Base-by-base conservation (phyloP, 1,284 basidiomycete species). In the Tilletia caries region DNA sequence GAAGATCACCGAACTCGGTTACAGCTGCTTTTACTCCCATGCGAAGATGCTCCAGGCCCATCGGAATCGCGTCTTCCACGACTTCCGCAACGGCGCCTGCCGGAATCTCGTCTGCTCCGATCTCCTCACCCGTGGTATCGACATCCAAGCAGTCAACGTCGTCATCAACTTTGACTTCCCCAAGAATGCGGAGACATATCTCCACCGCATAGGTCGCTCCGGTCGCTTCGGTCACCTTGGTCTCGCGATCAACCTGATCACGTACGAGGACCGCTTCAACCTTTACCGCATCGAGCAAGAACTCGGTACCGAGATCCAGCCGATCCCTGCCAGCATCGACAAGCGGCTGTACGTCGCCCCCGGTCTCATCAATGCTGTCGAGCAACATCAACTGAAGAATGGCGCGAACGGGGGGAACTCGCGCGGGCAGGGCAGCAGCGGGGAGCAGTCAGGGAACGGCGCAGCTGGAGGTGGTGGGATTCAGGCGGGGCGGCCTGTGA, bases 121-220 rank as follows among this genome's bases (percentile, higher is more conserved):
- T 86, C 89, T 98, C 72, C 89, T 98, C 79, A 98, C 95, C 10
- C 92, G 96, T 80, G 95, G 95, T 87, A 98, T 98, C 85, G 96
- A 98, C 85, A 98, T 98, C 83, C 95, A 98, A 86, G 95, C 95
- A 60, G 95, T 98, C 74, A 98, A 98, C 85, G 95, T 98, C 80
- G 95, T 98, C 81, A 98, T 98, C 88, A 98, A 98, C 87, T 98
- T 98, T 84, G 95, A 97, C 85, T 97, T 98, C 85, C 95, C 95
- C 73, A 96, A 97, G 88, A 97, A 95, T 82, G 92, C 92, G 69
- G 95, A 98, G 85, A 97, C 95, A 2, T 98, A 98, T 85, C 89
- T 98, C 37, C 95, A 98, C 85, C 90, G 94, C 73, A 95, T 98
- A 82, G 95, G 95, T 84, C 93, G 95, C 75, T 95, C 93, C 10